Evolutionary conservation across 495 filamentous ascomycete genomes (phyloP), one percentile per base, ranked within the genome.

Genomic region (Aspergillus diversus): DNA sequence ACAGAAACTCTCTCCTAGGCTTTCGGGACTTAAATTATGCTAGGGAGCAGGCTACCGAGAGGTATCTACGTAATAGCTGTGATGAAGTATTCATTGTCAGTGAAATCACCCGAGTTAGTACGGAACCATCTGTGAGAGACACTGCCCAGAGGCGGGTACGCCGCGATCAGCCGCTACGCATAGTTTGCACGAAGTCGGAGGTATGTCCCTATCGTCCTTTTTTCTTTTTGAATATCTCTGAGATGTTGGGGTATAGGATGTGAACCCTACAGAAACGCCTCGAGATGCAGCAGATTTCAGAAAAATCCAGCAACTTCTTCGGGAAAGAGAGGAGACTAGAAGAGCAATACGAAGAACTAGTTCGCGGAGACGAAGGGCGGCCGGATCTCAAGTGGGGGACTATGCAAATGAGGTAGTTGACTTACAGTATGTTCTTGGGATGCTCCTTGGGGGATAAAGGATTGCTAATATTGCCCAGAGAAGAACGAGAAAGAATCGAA

Each of bases 121-220:
- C 46, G 17, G 46, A 49, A 8, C 15, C 17, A 21, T 49, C 46
- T 12, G 16, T 49, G 17, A 15, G 8, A 8, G 46, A 15, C 8
- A 49, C 16, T n/a, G 17, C 17, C 15, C 15, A 49, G 3, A 49
- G 46, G 37, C 13, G 37, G 12, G 46, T 49, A 27, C 21, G 21
- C 17, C 46, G 46, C 46, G 15, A 49, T 15, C 46, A 16, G 17
- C 15, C 15, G 13, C 15, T 49, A 16, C 46, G 46, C 8, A 16
- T 49, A 49, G 46, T 49, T 49, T 49, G 46, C 46, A 49, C 46
- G 3, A 49, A 16, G 46, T 49, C 46, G 17, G 46, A 49, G 46
- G 46, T 49, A 49, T 0, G 46, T 39, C 37, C 37, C 7, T 39
- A 13, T 49, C 7, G 15, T 17, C 17, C 17, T 8, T 8, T 16